These are phyloP conservation scores for Podaxis rugospora DNA, from an alignment of 768 basidiomycete genomes.

Conservation along the genomic window DNA sequence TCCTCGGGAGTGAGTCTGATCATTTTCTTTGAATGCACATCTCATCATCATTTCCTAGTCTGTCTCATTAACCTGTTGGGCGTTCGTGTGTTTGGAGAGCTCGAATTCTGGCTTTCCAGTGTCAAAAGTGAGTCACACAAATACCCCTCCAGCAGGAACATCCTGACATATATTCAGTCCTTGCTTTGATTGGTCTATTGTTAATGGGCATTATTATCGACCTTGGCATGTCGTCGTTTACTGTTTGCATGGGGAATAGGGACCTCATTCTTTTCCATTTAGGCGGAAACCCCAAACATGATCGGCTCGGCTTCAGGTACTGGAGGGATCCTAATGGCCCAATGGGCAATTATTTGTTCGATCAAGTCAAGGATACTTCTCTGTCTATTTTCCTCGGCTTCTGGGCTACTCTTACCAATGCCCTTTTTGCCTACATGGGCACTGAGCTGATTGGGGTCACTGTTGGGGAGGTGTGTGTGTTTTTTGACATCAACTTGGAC, in stretches of 20 bases:
- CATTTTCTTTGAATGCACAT: background rate
- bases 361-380: conserved; percentile 42
- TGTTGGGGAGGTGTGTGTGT: conserved; percentile 36
- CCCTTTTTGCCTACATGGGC: conserved; percentile 68
- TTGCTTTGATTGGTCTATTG: conserved; percentile 44
- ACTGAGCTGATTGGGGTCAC: conserved; percentile 73
- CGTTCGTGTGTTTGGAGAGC: conserved; percentile 63
- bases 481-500: background rate
- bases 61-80: conserved; percentile 56
- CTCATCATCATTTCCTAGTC: conserved; percentile 27
- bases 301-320: conserved; percentile 46
- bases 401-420: conserved; percentile 68
- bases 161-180: conserved; percentile 22
- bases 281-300: conserved; percentile 44
- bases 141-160: background rate
- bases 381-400: conserved; percentile 63
- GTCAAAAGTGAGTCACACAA: conserved; percentile 52
- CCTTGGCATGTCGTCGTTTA: conserved; percentile 40
- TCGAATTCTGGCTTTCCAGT: conserved; percentile 72
- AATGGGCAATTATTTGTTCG: conserved; percentile 49
- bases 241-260: conserved; percentile 26
- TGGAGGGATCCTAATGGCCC: conserved; percentile 48
- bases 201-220: conserved; percentile 63
- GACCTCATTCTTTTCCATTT: conserved; percentile 24
- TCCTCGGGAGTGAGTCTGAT: conserved; percentile 41